Evolutionary conservation across 441 rosid genomes (phyloP), one percentile per base, ranked within the genome.

Genomic region (Aleurites moluccanus): DNA sequence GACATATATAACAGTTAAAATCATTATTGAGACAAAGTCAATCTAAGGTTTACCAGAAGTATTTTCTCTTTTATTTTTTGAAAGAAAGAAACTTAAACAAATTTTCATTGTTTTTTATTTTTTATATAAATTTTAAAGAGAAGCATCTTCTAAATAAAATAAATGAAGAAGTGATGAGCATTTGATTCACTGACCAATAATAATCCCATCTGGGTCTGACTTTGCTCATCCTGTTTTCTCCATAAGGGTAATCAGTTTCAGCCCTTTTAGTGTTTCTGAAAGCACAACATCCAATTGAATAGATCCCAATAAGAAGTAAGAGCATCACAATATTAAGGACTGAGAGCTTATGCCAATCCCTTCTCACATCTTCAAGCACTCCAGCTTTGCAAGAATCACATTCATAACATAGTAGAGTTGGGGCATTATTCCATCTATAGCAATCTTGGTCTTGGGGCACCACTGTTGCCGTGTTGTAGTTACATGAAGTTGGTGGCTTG

Each of bases 351-450:
- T 84, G 98, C 98, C 98, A 94, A 70, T 87, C 96, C 42, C 88
- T 83, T 72, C 92, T 84, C 45, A 90, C 81, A 0, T 87, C 86
- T 82, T 92, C 98, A 21, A 94, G 85, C 27, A 92, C 97, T 8
- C 97, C 98, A 1, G 97, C 96, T 80, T 90, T 94, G 77, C 99
- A 94, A 1, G 99, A 90, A 73, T 92, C 98, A 64, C 99, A 92
- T 75, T 87, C 98, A 40, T 92, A 94, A 69, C 99, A 94, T 0
- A 92, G 86, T 76, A 92, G 56, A 1, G 79, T 75, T 0, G 88
- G 83, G 0, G 80, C 84, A 66, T 89, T 91, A 83, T 84, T 92
- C 99, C 99, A 94, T 47, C 75, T 69, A 68, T 88, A 88, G 76
- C 99, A 94, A 69, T 94, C 99, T 1, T 85, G 81, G 60, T 91